Evolutionary conservation across 257 asterid genomes (phyloP).

Genomic region (Phtheirospermum japonicum): DNA sequence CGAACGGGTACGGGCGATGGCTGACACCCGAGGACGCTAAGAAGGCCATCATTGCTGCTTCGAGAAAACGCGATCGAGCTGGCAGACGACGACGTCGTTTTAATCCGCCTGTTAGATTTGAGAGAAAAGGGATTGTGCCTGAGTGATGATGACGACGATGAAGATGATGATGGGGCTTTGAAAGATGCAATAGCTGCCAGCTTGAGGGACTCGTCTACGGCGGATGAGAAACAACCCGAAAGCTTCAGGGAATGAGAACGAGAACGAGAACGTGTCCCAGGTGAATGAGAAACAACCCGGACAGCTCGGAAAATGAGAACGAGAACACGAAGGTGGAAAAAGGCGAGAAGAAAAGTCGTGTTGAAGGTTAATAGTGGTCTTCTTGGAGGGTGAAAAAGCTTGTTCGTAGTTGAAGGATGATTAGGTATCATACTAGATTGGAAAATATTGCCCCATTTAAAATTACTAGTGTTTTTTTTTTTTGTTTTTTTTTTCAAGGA

Average conservation of each 20-base stretch:
- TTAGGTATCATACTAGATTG: neutral
- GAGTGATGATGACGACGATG: neutral
- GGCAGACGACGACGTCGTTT: neutral
- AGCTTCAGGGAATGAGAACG: neutral
- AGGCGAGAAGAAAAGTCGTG: neutral
- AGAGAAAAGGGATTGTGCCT: neutral
- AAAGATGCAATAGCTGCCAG: slow-evolving; percentile 7
- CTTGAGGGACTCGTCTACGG: neutral
- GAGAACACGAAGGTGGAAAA: neutral
- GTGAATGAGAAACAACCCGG: neutral
- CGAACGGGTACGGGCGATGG: neutral
- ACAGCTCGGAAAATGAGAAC: neutral
- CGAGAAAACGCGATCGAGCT: neutral
- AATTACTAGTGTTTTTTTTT: neutral
- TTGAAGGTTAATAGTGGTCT: neutral
- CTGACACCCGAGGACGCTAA: neutral
- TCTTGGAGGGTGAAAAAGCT: neutral
- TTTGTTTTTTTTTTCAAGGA: too few relatives aligned
- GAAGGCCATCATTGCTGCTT: neutral
- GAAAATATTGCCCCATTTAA: neutral
- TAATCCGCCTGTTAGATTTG: neutral
- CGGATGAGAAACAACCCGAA: neutral
- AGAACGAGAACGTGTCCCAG: too few relatives aligned
- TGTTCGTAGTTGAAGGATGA: neutral
- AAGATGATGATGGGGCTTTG: neutral